These are phyloP conservation scores for Russula foetens DNA, from an alignment of 768 basidiomycete genomes.

Conservation along the genomic window DNA sequence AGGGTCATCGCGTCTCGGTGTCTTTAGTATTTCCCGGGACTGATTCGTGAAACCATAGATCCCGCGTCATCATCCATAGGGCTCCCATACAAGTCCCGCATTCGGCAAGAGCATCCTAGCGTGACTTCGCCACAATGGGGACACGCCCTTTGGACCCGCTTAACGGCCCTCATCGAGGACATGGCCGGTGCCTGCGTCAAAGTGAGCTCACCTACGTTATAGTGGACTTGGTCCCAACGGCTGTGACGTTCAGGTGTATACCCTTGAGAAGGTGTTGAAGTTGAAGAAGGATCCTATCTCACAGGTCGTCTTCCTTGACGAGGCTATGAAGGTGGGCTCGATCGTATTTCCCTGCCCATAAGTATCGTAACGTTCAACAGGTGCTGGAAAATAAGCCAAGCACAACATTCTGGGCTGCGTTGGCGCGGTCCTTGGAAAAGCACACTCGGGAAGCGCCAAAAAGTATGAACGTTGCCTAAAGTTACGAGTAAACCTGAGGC, in stretches of 20 bases:
- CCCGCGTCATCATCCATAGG: conserved; percentile 25
- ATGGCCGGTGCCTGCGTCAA: conserved; percentile 90
- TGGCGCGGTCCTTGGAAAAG: conserved; percentile 75
- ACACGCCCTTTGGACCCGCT: conserved; percentile 67
- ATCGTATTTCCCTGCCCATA: background rate
- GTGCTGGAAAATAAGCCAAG: conserved; percentile 87
- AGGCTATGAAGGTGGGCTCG: conserved; percentile 74
- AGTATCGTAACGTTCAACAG: conserved; percentile 30
- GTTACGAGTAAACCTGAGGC: background rate
- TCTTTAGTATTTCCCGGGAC: background rate
- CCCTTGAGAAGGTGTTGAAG: conserved; percentile 86
- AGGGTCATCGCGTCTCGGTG: conserved; percentile 41
- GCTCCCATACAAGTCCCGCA: conserved; percentile 72
- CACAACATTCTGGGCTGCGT: conserved; percentile 80
- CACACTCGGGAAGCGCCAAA: conserved; percentile 73
- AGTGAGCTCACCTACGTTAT: conserved; percentile 30
- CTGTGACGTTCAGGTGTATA: conserved; percentile 61
- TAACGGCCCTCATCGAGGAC: conserved; percentile 81
- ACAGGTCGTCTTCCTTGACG: conserved; percentile 78
- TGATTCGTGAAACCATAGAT: conserved; percentile 25
- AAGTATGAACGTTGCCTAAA: conserved; percentile 36
- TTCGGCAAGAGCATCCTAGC: conserved; percentile 86
- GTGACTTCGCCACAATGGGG: conserved; percentile 83
- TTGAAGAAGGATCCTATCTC: conserved; percentile 80
- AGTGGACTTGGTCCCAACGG: background rate